Evolutionary conservation across 192 early-diverging fungal species (phyloP), one percentile per base, ranked within the genome.

Genomic region (Allomyces arbusculus): DNA sequence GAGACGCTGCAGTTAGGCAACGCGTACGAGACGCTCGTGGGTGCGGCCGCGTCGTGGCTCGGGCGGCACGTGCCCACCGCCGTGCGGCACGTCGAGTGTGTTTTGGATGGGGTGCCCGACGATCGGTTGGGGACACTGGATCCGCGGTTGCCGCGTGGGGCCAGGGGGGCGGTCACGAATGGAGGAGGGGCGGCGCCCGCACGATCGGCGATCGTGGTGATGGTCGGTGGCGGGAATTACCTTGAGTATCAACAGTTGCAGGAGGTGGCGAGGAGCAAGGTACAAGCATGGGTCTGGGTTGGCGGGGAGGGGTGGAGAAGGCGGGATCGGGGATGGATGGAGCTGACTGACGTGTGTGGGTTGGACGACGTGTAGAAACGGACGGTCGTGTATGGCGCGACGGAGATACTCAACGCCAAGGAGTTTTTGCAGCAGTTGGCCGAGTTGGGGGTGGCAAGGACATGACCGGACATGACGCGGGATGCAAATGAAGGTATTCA

Each of bases 191-290:
- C 20, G 50, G 50, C 20, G 50, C 16, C 50, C 16, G 50, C 12
- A 16, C 50, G 50, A 16, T n/a, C 20, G 64, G 94, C 93, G 5
- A 87, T 99, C 72, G 96, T 99, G 24, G 97, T 99, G 84, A 89
- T 94, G 12, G 83, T 97, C 55, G 96, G 96, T 25, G 96, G 96
- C 44, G 96, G 96, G 24, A 96, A 96, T 72, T 99, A 97, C 76
- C 77, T 93, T 63, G 96, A 99, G 78, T 93, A 94, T 74, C 92
- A 95, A 69, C 97, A 97, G 75, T 69, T 97, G 70, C 82, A 85
- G 75, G 94, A 97, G 76, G 87, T 86, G 75, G 86, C 91, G 5
- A 78, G 50, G 16, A 20, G 16, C 50, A 58, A 83, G 76, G 87
- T 86, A 75, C 65, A 73, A 73, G 62, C 61, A 20, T 25, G 24